Percentiles rank a stretch among this genome's conserved stretches.
Conservation (phyloP, 148 eudicot species). For the Persicaria tinctoria region DNA sequence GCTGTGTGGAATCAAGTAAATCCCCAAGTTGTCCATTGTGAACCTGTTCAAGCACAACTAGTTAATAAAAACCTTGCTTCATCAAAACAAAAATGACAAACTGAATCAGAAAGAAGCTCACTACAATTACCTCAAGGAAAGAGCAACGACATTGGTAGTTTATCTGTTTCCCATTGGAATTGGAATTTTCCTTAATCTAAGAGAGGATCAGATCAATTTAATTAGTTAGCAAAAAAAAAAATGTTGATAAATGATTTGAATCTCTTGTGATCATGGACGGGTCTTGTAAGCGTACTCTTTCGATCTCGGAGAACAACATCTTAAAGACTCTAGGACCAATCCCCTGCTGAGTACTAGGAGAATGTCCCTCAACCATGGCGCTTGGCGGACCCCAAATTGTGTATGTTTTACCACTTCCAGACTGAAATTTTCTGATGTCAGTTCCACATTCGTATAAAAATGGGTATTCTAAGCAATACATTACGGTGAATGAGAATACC, state of each 20-base stretch:
- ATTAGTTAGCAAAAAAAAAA: not conserved
- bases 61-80: not conserved
- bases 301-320: constrained; percentile 76
- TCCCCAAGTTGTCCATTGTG: constrained; percentile 81
- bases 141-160: constrained; percentile 93
- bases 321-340: constrained; percentile 82
- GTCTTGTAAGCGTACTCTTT: constrained; percentile 39
- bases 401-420: constrained; percentile 97
- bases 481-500: constrained; percentile 27
- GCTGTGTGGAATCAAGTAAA: constrained; percentile 76
- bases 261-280: not conserved
- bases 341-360: constrained; percentile 51
- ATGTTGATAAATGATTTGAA: not conserved
- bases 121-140: constrained; percentile 72
- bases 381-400: constrained; percentile 98
- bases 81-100: not conserved
- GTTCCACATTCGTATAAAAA: not conserved
- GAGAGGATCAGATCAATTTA: constrained; percentile 1
- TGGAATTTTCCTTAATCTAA: constrained; percentile 55
- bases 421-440: constrained; percentile 27
- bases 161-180: constrained; percentile 52
- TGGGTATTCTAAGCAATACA: not conserved
- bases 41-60: constrained; percentile 32
- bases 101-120: not conserved
- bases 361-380: constrained; percentile 76